Evolutionary conservation across 2,329 filamentous ascomycete genomes (phyloP).

Genomic region (Penicillium sp.): DNA sequence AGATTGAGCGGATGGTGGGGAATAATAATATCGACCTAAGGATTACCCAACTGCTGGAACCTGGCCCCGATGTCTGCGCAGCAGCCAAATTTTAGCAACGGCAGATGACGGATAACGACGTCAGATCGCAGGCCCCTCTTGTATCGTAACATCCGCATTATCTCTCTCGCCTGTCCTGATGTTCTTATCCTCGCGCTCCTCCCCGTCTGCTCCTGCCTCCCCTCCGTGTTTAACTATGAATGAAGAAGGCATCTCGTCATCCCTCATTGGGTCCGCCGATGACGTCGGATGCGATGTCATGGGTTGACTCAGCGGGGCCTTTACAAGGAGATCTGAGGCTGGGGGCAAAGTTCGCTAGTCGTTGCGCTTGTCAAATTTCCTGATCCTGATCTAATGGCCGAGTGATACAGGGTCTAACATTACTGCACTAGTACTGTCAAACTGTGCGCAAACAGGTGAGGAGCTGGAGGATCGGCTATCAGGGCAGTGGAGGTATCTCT

Average conservation of each 20-base stretch:
- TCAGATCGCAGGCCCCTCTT: constrained; percentile 2
- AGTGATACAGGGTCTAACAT: background rate
- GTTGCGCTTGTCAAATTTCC: background rate
- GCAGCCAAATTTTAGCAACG: background rate
- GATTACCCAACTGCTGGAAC: background rate
- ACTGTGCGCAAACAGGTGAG: background rate
- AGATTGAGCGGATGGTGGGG: background rate
- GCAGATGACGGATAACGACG: constrained; percentile 12
- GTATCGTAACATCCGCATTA: constrained; percentile 8
- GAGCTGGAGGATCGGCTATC: constrained; percentile 2
- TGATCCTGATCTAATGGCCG: constrained; percentile 8
- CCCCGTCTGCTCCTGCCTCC: background rate
- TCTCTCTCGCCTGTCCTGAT: background rate
- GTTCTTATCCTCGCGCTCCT: background rate
- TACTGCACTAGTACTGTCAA: background rate
- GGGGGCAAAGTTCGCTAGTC: background rate
- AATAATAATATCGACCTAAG: background rate
- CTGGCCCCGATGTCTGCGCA: background rate
- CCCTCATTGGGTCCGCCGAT: constrained; percentile 14
- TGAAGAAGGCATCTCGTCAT: constrained; percentile 12
- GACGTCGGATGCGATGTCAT: constrained; percentile 22
- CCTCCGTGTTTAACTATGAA: background rate
- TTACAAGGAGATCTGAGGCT: background rate
- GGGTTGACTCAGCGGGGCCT: constrained; percentile 17
- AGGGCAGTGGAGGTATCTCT: background rate